These are phyloP conservation scores for Yamadazyma triangularis DNA, from an alignment of 1,139 yeast genomes.

Conservation along the genomic window DNA sequence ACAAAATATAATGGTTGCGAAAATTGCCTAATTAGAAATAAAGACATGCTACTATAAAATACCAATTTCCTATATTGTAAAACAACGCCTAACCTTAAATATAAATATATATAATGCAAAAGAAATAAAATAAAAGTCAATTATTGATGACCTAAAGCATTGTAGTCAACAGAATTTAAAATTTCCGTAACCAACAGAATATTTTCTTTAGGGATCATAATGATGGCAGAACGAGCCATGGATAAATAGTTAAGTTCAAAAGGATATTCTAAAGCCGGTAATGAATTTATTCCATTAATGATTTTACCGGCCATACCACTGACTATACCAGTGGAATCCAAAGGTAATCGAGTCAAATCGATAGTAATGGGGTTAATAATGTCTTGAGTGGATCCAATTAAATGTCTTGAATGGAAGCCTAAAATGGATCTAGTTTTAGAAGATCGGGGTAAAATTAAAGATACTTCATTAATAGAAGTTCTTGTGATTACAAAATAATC, in stretches of 20 bases:
- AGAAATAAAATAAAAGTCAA: background rate
- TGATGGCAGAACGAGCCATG: constrained; percentile 58
- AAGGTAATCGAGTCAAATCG: constrained; percentile 52
- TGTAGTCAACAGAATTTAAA: constrained; percentile 12
- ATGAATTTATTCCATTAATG: constrained; percentile 25
- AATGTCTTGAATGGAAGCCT: constrained; percentile 39
- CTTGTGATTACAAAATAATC: constrained; percentile 57
- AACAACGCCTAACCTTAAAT: too few species aligned
- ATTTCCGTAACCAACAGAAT: constrained; percentile 22
- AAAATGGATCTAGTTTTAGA: constrained; percentile 26
- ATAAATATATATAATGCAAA: too few species aligned
- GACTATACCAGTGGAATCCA: constrained; percentile 64
- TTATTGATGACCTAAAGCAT: constrained; percentile 2
- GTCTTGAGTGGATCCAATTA: constrained; percentile 58
- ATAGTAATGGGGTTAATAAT: constrained; percentile 53
- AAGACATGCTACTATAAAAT: too few species aligned
- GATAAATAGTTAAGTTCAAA: constrained; percentile 60
- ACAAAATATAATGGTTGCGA: too few species aligned
- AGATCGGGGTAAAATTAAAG: constrained; percentile 50
- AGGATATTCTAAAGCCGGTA: constrained; percentile 15
- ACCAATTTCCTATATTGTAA: too few species aligned
- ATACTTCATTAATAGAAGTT: constrained; percentile 50
- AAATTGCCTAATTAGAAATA: too few species aligned
- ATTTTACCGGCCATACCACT: constrained; percentile 59
- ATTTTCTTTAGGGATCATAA: constrained; percentile 56